Percentiles rank a stretch among this genome's conserved stretches.
phyloP scores from a whole-genome alignment of 108 stramenopile species.

The Aurantiochytrium sp. region DNA sequence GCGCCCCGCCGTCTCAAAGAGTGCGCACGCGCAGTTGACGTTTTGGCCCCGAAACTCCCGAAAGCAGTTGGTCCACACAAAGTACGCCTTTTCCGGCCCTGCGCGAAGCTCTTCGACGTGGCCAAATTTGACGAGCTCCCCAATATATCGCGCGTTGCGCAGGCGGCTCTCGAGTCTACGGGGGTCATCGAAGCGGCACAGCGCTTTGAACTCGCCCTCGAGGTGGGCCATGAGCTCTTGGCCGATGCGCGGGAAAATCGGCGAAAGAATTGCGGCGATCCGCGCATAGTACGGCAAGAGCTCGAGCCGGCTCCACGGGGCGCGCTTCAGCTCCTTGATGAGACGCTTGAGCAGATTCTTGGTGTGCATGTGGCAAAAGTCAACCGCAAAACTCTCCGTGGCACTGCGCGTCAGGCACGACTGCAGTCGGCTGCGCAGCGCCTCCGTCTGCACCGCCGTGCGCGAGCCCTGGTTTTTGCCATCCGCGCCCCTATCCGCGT shows the following conservation, averaged over 20 bases:
- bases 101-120: conserved; percentile 6
- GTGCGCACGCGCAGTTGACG: not conserved
- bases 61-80: conserved; percentile 8
- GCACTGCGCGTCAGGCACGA: not conserved
- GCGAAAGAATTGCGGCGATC: not conserved
- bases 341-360: not conserved
- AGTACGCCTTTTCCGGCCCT: conserved; percentile 13
- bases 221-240: not conserved
- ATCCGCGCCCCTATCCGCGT: too few relatives aligned
- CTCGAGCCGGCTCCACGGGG: not conserved
- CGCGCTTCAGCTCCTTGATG: not conserved
- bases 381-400: conserved; percentile 16
- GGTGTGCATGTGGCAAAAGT: conserved; percentile 3
- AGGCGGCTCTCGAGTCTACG: not conserved
- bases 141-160: conserved; percentile 27
- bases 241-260: conserved; percentile 4
- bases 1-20: not conserved
- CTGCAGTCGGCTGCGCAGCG: not conserved
- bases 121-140: conserved; percentile 14
- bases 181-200: not conserved
- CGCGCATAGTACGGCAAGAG: conserved; percentile 6
- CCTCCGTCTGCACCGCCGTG: not conserved
- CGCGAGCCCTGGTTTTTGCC: not conserved
- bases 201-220: not conserved
- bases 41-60: not conserved